Evolutionary conservation across 116 monocot species (phyloP).

Genomic region (Posidonia oceanica): DNA sequence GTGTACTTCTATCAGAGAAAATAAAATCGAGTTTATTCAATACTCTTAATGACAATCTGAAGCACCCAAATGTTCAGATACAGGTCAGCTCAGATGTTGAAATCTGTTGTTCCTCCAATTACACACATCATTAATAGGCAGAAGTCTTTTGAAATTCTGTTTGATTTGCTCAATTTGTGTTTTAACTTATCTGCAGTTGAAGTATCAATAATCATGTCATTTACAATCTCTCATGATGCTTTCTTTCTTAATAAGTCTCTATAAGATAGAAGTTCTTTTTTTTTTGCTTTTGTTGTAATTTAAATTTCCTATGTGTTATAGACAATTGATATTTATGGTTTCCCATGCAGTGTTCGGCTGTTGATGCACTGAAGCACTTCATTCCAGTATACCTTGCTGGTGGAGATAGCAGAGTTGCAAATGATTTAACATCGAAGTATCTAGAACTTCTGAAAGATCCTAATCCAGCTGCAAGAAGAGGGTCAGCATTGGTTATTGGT

Average conservation of each 20-base stretch:
- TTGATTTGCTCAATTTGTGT: too few relatives aligned
- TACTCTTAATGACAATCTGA: slow-evolving; percentile 88
- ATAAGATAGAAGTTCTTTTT: not conserved
- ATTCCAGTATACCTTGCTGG: slow-evolving; percentile 51
- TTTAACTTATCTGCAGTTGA: too few relatives aligned
- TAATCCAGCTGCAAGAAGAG: slow-evolving; percentile 97
- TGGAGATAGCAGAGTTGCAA: slow-evolving; percentile 23
- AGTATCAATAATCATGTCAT: too few relatives aligned
- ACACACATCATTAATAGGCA: too few relatives aligned
- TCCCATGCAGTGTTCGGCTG: slow-evolving; percentile 30
- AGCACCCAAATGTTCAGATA: slow-evolving; percentile 90
- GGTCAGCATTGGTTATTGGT: slow-evolving; percentile 84
- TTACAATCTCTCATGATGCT: too few relatives aligned
- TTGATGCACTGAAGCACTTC: slow-evolving; percentile 74
- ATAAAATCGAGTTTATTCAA: slow-evolving; percentile 54
- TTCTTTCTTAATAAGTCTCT: not conserved
- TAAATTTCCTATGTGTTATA: not conserved
- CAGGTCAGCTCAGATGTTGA: slow-evolving; percentile 36
- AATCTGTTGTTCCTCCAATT: not conserved
- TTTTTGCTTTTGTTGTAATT: not conserved
- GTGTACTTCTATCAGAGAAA: slow-evolving; percentile 47
- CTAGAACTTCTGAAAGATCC: slow-evolving; percentile 62
- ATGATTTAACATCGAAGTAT: slow-evolving; percentile 42
- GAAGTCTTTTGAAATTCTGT: too few relatives aligned
- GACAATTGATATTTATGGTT: not conserved